Percentiles rank a stretch among this genome's conserved stretches.
Evolutionary conservation across 2,329 filamentous ascomycete species (phyloP).

Genomic region (Sclerotinia borealis): DNA sequence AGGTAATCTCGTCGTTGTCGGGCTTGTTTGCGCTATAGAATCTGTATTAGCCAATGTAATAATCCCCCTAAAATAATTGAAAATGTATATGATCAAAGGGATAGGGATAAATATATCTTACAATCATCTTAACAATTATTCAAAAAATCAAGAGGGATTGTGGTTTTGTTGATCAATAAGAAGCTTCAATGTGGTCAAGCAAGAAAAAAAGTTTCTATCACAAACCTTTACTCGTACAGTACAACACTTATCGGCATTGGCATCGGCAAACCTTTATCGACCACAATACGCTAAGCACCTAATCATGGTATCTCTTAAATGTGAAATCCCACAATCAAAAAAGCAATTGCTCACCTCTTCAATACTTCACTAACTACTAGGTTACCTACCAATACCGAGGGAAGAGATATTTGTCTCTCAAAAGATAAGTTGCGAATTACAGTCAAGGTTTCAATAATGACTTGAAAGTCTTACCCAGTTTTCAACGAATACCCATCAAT

Average conservation of each 20-base stretch:
- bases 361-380: not conserved
- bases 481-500: no score
- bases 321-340: conserved; percentile 9
- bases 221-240: no score
- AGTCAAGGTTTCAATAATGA: conserved; percentile 25
- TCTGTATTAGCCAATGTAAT: not conserved
- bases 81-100: not conserved
- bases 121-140: conserved; percentile 22
- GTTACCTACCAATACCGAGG: conserved; percentile 1
- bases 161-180: not conserved
- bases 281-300: conserved; percentile 1
- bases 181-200: not conserved
- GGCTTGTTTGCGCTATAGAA: conserved; percentile 58
- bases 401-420: not conserved
- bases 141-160: not conserved
- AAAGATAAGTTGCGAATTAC: conserved; percentile 15
- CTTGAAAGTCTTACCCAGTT: conserved; percentile 26
- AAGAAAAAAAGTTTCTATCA: not conserved
- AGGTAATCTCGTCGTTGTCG: conserved; percentile 81
- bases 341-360: not conserved
- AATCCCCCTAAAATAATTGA: not conserved
- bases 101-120: conserved; percentile 19
- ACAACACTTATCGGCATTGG: not conserved
- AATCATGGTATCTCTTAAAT: not conserved
- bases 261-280: not conserved